Evolutionary conservation across 1,139 yeast species (phyloP), one percentile per base, ranked within the genome.

Genomic region (Scheffersomyces stambukii): DNA sequence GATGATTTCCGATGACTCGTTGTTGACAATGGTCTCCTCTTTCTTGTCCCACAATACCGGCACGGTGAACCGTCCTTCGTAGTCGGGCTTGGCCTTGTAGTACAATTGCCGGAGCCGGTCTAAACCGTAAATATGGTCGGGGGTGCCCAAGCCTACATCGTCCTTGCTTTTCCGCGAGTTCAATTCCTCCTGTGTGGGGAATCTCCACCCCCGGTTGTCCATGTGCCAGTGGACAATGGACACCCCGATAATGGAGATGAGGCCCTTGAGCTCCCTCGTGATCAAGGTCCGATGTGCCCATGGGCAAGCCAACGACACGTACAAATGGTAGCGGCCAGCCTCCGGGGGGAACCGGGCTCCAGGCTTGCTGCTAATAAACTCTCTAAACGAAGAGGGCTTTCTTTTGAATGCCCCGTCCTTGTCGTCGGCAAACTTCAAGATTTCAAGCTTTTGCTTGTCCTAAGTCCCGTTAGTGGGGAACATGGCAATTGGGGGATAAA

Each of bases 1-100:
- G 43, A 91, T 77, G 45, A 89, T 84, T 52, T 89, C 96, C 19
- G 91, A 66, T 36, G 93, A 80, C 57, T 89, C 97, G 52, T 89
- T 89, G 63, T 75, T 85, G 35, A 89, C 97, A 53, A 89, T 83
- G 3, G 95, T 83, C 35, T 75, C 62, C 21, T 72, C 70, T 56
- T 88, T 80, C 49, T 74, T 82, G 54, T 89, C 97, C 94, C 95
- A 89, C 44, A 89, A 66, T 2, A 88, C 83, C 1, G 97, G 97
- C 21, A 89, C 97, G 2, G 97, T 89, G 52, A 75, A 83, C 40
- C 96, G 69, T 4, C 93, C 95, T 12, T 54, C 61, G 54, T 86
- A 89, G 20, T 81, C 72, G 3, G 91, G 81, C 31, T 85, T 66
- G 9, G 84, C 86, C 54, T 77, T 79, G 55, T 62, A 78, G 55